These are phyloP conservation scores for Fusarium sp. DNA, from an alignment of 2,329 filamentous ascomycete genomes.

Conservation along the genomic window DNA sequence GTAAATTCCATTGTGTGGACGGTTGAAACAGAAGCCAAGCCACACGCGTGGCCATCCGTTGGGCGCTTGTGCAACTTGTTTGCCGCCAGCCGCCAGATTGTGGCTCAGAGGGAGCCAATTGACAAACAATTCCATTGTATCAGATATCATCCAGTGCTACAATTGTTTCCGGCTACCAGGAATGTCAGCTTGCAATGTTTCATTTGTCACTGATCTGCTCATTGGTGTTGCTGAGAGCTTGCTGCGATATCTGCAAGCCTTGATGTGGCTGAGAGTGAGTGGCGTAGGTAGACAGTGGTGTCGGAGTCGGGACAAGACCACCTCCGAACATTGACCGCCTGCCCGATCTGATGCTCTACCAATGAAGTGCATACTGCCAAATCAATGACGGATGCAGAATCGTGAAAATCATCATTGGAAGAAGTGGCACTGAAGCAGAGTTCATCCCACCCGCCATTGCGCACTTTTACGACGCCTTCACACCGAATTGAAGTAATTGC, in stretches of 20 bases:
- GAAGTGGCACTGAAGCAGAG: conserved; percentile 17
- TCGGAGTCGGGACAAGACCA: conserved; percentile 25
- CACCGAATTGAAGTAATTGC: not conserved
- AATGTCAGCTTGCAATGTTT: not conserved
- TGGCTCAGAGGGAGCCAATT: not conserved
- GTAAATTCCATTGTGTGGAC: conserved; percentile 17
- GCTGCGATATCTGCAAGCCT: not conserved
- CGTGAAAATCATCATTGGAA: conserved; percentile 47
- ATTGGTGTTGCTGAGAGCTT: not conserved
- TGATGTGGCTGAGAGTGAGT: conserved; percentile 1
- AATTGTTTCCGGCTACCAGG: not conserved
- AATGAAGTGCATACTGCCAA: conserved; percentile 42
- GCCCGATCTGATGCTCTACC: conserved; percentile 19
- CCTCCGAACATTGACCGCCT: conserved; percentile 41
- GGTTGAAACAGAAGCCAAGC: conserved; percentile 32
- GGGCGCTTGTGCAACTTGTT: not conserved
- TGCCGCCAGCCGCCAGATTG: not conserved
- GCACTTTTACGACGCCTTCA: not conserved
- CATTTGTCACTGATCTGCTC: not conserved
- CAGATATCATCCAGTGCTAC: not conserved
- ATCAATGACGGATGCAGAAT: conserved; percentile 48
- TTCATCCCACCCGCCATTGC: conserved; percentile 2
- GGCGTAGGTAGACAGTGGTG: not conserved
- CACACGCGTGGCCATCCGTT: conserved; percentile 6
- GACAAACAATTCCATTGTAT: not conserved